Percentiles rank a stretch among this genome's conserved stretches.
phyloP scores from a whole-genome alignment of 2,329 filamentous ascomycete species.

The Cladosporium sp. region DNA sequence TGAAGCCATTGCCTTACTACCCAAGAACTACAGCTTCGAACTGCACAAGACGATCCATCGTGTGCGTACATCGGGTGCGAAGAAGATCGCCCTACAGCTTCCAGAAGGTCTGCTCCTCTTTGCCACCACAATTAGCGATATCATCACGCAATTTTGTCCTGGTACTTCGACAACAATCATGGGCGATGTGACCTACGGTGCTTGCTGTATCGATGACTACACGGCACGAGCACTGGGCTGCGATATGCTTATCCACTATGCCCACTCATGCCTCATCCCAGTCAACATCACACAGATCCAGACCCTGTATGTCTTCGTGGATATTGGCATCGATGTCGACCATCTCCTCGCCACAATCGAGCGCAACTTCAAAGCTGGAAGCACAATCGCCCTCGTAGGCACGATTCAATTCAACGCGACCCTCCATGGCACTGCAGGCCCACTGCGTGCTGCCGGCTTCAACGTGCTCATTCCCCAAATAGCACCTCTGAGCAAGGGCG shows the following conservation, averaged over 20 bases:
- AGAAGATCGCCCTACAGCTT: slow-evolving; percentile 89
- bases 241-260: slow-evolving; percentile 92
- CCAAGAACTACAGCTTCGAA: slow-evolving; percentile 97
- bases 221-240: slow-evolving; percentile 91
- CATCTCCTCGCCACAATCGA: slow-evolving; percentile 84
- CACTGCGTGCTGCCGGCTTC: slow-evolving; percentile 80
- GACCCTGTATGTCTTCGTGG: slow-evolving; percentile 96
- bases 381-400: slow-evolving; percentile 87
- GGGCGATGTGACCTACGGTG: slow-evolving; percentile 98
- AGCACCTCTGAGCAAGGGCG: slow-evolving; percentile 84
- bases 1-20: slow-evolving; percentile 79
- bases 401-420: slow-evolving; percentile 99
- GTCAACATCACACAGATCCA: slow-evolving; percentile 96
- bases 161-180: slow-evolving; percentile 93
- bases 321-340: slow-evolving; percentile 88
- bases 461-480: slow-evolving; percentile 86
- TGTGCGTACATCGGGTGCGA: slow-evolving; percentile 74
- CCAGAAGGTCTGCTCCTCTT: slow-evolving; percentile 93
- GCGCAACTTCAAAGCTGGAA: slow-evolving; percentile 79
- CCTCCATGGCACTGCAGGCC: slow-evolving; percentile 75
- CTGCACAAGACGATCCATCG: slow-evolving; percentile 97
- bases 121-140: slow-evolving; percentile 95
- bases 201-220: slow-evolving; percentile 98
- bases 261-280: slow-evolving; percentile 92
- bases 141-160: slow-evolving; percentile 88